Conservation (phyloP, 345 rosid genomes). For the Chamaenerion angustifolium region DNA sequence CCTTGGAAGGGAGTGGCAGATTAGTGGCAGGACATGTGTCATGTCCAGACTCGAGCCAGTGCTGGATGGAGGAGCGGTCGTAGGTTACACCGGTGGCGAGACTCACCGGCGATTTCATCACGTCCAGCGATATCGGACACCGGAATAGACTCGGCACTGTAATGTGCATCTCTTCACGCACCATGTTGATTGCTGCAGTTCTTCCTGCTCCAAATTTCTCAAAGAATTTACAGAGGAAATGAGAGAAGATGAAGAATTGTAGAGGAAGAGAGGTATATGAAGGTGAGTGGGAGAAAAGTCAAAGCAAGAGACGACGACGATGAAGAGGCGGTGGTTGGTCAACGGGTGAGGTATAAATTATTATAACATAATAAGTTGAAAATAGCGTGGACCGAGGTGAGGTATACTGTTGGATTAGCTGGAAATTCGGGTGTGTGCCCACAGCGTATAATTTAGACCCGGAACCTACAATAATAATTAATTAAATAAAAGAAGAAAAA, state of each 20-base stretch:
- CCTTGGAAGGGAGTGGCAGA: conserved; percentile 32
- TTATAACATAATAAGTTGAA: neutral
- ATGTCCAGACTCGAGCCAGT: conserved; percentile 42
- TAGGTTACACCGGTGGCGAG: conserved; percentile 50
- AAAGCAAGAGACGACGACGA: conserved; percentile 10
- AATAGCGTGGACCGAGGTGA: neutral
- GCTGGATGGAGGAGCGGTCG: conserved; percentile 39
- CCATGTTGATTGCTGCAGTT: conserved; percentile 3
- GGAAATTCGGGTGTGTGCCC: too few relatives aligned
- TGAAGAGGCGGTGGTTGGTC: conserved; percentile 10
- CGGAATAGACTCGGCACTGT: conserved; percentile 36
- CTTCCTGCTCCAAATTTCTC: neutral
- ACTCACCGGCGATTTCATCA: conserved; percentile 47
- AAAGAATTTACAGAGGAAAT: neutral
- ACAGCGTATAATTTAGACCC: too few relatives aligned
- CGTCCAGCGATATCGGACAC: conserved; percentile 42
- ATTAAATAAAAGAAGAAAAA: too few relatives aligned
- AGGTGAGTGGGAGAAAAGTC: conserved; percentile 5
- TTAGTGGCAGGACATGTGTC: conserved; percentile 47
- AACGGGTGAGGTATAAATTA: conserved; percentile 4
- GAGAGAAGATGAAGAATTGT: neutral
- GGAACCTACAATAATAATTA: too few relatives aligned
- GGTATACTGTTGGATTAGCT: neutral
- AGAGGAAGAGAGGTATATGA: conserved; percentile 6
- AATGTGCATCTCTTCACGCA: conserved; percentile 25